Evolutionary conservation across 2,329 filamentous ascomycete species (phyloP).

Genomic region (Ophiostoma quercus): DNA sequence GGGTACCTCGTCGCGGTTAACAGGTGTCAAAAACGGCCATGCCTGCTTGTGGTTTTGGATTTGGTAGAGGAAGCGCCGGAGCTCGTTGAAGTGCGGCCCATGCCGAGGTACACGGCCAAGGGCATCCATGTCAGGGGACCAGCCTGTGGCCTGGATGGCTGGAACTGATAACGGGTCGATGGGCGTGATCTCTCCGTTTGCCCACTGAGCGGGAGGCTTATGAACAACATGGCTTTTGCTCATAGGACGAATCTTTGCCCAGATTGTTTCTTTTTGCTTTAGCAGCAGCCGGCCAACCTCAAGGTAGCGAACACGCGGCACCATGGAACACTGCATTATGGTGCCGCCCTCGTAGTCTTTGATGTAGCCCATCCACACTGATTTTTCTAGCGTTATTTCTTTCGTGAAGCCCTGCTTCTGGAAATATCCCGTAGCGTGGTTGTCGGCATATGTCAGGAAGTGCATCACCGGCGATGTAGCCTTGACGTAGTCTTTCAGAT

Average conservation of each 20-base stretch:
- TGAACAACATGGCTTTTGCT: conserved; percentile 85
- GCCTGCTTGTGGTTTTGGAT: conserved; percentile 88
- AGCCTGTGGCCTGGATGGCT: conserved; percentile 86
- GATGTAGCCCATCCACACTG: conserved; percentile 98
- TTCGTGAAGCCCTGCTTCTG: conserved; percentile 99
- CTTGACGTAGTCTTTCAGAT: conserved; percentile 97
- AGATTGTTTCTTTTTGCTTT: conserved; percentile 93
- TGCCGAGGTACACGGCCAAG: conserved; percentile 90
- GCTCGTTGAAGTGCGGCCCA: conserved; percentile 91
- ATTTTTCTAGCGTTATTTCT: conserved; percentile 86
- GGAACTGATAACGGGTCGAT: conserved; percentile 84
- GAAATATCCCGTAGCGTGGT: conserved; percentile 98
- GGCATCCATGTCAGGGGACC: conserved; percentile 97
- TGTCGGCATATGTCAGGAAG: conserved; percentile 97
- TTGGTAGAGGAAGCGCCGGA: conserved; percentile 87
- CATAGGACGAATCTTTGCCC: conserved; percentile 89
- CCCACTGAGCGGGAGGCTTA: conserved; percentile 74
- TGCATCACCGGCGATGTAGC: conserved; percentile 96
- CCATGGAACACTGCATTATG: conserved; percentile 98
- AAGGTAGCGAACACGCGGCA: conserved; percentile 91
- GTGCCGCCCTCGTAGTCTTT: conserved; percentile 99
- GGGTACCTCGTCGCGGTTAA: conserved; percentile 90
- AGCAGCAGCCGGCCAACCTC: conserved; percentile 88
- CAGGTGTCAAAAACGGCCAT: conserved; percentile 91
- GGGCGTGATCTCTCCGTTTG: conserved; percentile 32